These are phyloP conservation scores for Leccinum pellstonianum DNA, from an alignment of 768 basidiomycete species.

Conservation along the genomic window DNA sequence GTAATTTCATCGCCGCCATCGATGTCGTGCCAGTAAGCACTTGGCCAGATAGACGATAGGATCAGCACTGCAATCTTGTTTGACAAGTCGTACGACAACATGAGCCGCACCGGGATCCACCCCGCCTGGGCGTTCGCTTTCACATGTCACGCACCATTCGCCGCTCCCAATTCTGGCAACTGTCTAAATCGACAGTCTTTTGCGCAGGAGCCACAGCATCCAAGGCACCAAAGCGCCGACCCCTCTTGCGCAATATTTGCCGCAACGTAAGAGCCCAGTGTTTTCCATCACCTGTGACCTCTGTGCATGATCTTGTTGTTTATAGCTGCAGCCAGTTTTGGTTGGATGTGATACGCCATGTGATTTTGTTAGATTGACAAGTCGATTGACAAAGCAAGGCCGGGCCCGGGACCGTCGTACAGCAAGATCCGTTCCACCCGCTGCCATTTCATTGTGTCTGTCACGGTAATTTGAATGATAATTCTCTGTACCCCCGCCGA, in stretches of 20 bases:
- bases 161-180: neutral
- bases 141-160: neutral
- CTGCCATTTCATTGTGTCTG: neutral
- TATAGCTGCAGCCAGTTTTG: neutral
- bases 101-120: neutral
- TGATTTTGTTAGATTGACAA: neutral
- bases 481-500: neutral
- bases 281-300: neutral
- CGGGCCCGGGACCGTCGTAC: neutral
- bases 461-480: neutral
- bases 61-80: constrained; percentile 2
- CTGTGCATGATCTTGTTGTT: neutral
- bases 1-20: neutral
- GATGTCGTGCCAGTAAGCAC: neutral
- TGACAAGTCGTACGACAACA: neutral
- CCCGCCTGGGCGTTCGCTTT: neutral
- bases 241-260: neutral
- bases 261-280: neutral
- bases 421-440: constrained; percentile 1
- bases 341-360: neutral
- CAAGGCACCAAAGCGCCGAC: neutral
- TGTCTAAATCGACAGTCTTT: neutral
- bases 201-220: neutral
- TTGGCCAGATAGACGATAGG: neutral
- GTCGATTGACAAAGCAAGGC: neutral